Conservation (phyloP, 768 basidiomycete species). For the Epithele typhae region DNA sequence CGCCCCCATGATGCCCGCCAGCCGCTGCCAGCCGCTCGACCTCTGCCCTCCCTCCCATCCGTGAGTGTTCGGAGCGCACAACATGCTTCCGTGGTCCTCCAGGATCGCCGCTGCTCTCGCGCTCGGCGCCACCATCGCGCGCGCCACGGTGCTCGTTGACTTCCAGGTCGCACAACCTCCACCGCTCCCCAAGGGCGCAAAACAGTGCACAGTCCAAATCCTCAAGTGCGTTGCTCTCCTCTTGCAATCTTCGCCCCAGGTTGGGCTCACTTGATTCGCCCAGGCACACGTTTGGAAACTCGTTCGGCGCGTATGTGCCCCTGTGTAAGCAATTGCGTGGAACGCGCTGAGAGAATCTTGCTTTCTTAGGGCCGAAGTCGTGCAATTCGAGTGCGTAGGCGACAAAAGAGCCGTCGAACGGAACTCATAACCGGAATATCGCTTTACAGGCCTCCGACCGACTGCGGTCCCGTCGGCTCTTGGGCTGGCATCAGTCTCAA, state of each 20-base stretch:
- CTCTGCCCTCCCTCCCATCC: no score
- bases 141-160: slow-evolving; percentile 34
- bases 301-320: slow-evolving; percentile 55
- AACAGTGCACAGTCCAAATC: slow-evolving; percentile 61
- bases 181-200: slow-evolving; percentile 53
- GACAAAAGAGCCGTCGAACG: no score
- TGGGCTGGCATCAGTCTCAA: slow-evolving; percentile 77
- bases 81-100: no score
- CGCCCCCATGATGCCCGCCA: background rate
- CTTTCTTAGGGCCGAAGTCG: slow-evolving; percentile 51
- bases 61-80: no score
- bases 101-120: background rate
- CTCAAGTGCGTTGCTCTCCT: slow-evolving; percentile 44
- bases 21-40: background rate
- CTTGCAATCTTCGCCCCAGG: no score
- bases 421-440: background rate
- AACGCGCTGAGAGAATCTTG: no score
- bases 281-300: slow-evolving; percentile 70
- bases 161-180: slow-evolving; percentile 77
- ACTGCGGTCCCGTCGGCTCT: slow-evolving; percentile 64
- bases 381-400: slow-evolving; percentile 50
- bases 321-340: background rate
- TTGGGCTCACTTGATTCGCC: background rate
- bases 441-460: slow-evolving; percentile 55
- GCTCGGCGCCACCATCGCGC: slow-evolving; percentile 2